phyloP scores from a whole-genome alignment of 768 basidiomycete genomes.

The Tephrocybe sp. region DNA sequence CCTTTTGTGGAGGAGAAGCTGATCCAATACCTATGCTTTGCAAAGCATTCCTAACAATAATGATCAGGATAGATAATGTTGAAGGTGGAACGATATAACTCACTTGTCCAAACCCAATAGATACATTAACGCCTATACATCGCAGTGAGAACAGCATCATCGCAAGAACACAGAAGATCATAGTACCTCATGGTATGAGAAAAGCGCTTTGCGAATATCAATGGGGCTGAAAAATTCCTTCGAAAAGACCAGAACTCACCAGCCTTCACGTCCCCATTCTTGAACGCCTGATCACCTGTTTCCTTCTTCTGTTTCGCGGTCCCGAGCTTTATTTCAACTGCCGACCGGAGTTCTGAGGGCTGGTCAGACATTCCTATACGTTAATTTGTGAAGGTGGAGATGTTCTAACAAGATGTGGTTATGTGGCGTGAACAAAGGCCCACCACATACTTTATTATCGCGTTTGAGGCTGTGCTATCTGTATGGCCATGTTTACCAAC shows the following conservation, averaged over 20 bases:
- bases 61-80: not conserved
- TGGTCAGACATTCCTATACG: slow-evolving; percentile 23
- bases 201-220: slow-evolving; percentile 46
- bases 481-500: slow-evolving; percentile 27
- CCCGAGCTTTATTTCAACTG: slow-evolving; percentile 47
- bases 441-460: slow-evolving; percentile 19
- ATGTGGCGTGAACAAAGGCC: slow-evolving; percentile 12
- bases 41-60: slow-evolving; percentile 45
- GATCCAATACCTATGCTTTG: slow-evolving; percentile 47
- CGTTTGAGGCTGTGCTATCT: slow-evolving; percentile 36
- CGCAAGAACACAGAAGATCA: not conserved
- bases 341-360: slow-evolving; percentile 19
- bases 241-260: slow-evolving; percentile 41
- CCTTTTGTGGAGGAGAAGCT: slow-evolving; percentile 22
- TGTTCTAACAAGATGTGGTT: slow-evolving; percentile 4
- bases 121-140: slow-evolving; percentile 61
- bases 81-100: slow-evolving; percentile 19
- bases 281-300: slow-evolving; percentile 65
- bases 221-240: not conserved
- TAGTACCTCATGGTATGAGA: slow-evolving; percentile 63
- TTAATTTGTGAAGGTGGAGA: slow-evolving; percentile 9
- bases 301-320: slow-evolving; percentile 70
- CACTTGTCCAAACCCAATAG: slow-evolving; percentile 78
- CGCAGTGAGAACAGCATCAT: slow-evolving; percentile 4
- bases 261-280: slow-evolving; percentile 54